Base-by-base conservation (phyloP, 2,329 filamentous ascomycete species). In the Ophiostoma australiae region DNA sequence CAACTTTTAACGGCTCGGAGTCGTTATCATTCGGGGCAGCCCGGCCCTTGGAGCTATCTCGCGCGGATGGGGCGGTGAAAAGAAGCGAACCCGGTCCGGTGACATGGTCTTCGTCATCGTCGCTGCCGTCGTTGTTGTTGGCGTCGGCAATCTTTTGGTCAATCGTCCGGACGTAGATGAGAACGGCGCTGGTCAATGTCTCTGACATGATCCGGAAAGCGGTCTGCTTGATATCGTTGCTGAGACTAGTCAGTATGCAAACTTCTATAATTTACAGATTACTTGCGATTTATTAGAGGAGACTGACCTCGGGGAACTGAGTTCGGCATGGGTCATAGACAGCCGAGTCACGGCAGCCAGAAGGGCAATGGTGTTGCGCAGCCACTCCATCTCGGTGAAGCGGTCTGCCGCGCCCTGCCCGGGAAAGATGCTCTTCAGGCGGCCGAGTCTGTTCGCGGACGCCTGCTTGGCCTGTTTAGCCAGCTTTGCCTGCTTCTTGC, bases 361-460 rank as follows among this genome's bases (percentile, higher is more conserved):
- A 4, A 74, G 72, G 8, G 67, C 70, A 7, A 74, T 63, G 0
- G 72, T 74, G 61, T 74, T 74, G 33, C 72, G 65, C 70, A 74
- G 72, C 73, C 73, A 74, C 23, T 73, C 71, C 67, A 74, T 70
- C 15, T 74, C 73, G 20, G 69, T 69, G 17, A 74, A 71, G 15
- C 72, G 72, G 15, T 70, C 71, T 15, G 44, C 67, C 1, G 70
- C 71, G 0, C 61, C 72, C 6, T 70, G 55, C 1, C 71, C 72
- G 5, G 73, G 73, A 31, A 74, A 74, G 39, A 74, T 27, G 5
- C 37, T 41, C 58, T 71, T 73, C 69, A 74, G 73, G 15, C 58
- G 71, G 33, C 23, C 70, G 2, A 74, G 63, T 55, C 72, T 73
- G 69, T 33, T 70, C 5, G 10, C 13, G 15, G 61, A 58, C 1